Percentiles rank a stretch among this genome's conserved stretches.
These are phyloP conservation scores for Blastocystis sp. DNA, from an alignment of 352 stramenopile genomes.

Conservation along the genomic window DNA sequence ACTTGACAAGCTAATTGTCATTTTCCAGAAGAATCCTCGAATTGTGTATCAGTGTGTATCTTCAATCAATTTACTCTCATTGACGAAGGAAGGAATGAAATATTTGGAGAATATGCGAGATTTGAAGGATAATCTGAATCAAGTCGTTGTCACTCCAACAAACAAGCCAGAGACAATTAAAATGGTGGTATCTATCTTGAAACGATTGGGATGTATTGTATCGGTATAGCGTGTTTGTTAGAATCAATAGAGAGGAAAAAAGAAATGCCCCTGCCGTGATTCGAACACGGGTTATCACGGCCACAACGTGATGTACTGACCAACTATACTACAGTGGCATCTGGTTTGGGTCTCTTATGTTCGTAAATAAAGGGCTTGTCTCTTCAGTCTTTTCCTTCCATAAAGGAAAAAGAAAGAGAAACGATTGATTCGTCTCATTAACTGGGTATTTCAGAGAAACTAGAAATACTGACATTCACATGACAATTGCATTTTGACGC, in stretches of 20 bases:
- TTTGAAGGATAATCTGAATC: conserved; percentile 11
- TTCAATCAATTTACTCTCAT: conserved; percentile 19
- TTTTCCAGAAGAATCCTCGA: conserved; percentile 7
- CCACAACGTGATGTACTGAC: conserved; percentile 63
- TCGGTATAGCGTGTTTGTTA: conserved; percentile 33
- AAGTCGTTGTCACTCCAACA: not conserved
- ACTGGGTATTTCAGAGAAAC: no score
- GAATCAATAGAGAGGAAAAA: not conserved
- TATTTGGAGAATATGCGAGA: conserved; percentile 39
- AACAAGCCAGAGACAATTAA: not conserved
- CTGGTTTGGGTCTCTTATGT: not conserved
- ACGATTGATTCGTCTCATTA: no score
- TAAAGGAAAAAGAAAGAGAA: not conserved
- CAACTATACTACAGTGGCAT: conserved; percentile 62
- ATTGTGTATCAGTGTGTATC: conserved; percentile 47
- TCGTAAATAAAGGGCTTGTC: no score
- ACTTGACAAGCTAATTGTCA: conserved; percentile 47
- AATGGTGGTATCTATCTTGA: conserved; percentile 4
- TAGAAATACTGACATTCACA: no score
- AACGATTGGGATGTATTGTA: conserved; percentile 4
- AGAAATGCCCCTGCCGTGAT: conserved; percentile 57
- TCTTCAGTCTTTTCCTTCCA: not conserved
- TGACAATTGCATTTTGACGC: no score
- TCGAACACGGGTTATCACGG: conserved; percentile 63
- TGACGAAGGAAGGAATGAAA: not conserved